Base-by-base conservation (phyloP, 2,329 filamentous ascomycete genomes). In the Fusarium hainanense region DNA sequence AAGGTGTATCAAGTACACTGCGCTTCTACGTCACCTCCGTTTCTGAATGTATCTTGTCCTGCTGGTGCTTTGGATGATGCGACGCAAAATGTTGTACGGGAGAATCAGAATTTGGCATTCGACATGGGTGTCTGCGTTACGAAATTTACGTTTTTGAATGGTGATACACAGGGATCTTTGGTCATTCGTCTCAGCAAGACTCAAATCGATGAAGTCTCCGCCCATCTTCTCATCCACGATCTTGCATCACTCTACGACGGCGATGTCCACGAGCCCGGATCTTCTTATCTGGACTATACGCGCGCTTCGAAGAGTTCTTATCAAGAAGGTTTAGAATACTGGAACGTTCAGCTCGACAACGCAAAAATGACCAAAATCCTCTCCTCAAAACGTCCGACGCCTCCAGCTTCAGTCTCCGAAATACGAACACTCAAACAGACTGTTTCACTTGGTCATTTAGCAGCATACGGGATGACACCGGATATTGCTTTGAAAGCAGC, bases 401-500 rank as follows among this genome's bases (percentile, higher is more conserved):
- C 75, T 46, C 78, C 81, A 30, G 81, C 77, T 10, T 32, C 60
- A 4, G 28, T 50, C 1, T 77, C 75, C 16, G 80, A 79, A 48
- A 77, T 79, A 57, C 82, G 79, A 63, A 83, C 80, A 1, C 60
- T 86, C 11, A 75, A 74, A 6, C 79, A 82, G 57, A 79, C 79
- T 21, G 79, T 84, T 20, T 70, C 81, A 1, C 74, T 85, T 2
- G 80, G 79, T 9, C 79, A 82, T 12, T 73, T 85, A 6, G 71
- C 79, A 10, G 81, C 81, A 37, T 77, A 85, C 6, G 82, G 81
- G 11, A 80, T 87, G 61, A 79, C 81, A 0, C 85, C 85, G 40
- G 84, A 86, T 61, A 83, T 85, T 0, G 81, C 89, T 4, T 79
- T 89, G 34, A 88, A 88, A 73, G 83, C 85, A 0, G 87, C 87